phyloP scores from a whole-genome alignment of 495 filamentous ascomycete species.

The Neurospora sp. region DNA sequence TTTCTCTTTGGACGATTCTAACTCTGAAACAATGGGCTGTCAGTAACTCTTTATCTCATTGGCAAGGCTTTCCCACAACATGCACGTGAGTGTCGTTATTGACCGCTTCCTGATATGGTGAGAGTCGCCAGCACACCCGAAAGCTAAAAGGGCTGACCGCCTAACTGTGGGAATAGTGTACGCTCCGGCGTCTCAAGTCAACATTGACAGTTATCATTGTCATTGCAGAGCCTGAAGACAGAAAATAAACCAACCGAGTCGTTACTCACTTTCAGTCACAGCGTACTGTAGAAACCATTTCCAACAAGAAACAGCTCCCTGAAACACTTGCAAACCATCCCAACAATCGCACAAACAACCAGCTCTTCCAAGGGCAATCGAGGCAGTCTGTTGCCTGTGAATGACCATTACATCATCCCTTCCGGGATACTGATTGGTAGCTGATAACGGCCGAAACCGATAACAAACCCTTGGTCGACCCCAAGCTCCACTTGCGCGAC shows the following conservation, averaged over 20 bases:
- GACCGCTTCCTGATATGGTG: not conserved
- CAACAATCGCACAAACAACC: not conserved
- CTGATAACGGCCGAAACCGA: not conserved
- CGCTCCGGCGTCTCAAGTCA: not conserved
- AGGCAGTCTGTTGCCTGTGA: not conserved
- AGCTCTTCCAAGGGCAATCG: not conserved
- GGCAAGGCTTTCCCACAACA: not conserved
- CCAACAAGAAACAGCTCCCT: not conserved
- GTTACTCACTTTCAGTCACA: not conserved
- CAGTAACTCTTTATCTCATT: not conserved
- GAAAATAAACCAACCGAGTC: not conserved
- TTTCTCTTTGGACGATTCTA: not conserved
- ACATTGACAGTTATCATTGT: not conserved
- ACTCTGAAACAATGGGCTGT: not conserved
- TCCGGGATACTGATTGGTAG: not conserved
- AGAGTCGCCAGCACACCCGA: not conserved
- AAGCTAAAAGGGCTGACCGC: not conserved
- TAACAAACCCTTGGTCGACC: not conserved
- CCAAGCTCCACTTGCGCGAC: not conserved
- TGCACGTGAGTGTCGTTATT: not conserved
- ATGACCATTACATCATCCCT: not conserved
- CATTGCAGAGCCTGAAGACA: not conserved
- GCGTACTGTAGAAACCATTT: not conserved
- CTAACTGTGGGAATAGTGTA: not conserved
- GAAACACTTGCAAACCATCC: not conserved